Evolutionary conservation across 345 rosid species (phyloP).

Genomic region (Isatis tinctoria): DNA sequence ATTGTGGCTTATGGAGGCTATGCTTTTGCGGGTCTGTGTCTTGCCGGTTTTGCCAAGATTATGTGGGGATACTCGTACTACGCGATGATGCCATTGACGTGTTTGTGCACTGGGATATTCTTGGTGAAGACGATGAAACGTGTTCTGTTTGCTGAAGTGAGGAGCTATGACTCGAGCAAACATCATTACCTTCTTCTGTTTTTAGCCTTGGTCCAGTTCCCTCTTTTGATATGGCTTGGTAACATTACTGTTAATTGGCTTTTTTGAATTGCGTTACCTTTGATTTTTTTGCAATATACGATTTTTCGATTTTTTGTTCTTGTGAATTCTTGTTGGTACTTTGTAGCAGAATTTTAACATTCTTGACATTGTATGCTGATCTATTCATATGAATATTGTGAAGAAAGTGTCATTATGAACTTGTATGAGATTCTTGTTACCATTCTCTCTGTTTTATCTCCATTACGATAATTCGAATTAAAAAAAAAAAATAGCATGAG

Average conservation of each 20-base stretch:
- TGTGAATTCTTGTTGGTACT: constrained; percentile 7
- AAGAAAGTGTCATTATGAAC: constrained; percentile 4
- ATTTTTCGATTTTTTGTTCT: no score
- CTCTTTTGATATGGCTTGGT: constrained; percentile 87
- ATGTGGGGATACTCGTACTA: constrained; percentile 39
- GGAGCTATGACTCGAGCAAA: constrained; percentile 78
- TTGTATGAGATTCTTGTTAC: neutral
- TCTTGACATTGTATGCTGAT: neutral
- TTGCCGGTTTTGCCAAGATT: constrained; percentile 41
- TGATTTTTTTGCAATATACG: neutral
- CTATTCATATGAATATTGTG: neutral
- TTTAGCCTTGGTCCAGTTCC: constrained; percentile 84
- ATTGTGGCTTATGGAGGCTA: constrained; percentile 54
- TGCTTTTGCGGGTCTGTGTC: constrained; percentile 48
- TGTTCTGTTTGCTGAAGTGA: constrained; percentile 81
- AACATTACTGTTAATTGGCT: constrained; percentile 86
- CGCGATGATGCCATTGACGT: constrained; percentile 42
- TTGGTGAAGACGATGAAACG: constrained; percentile 64
- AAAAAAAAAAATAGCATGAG: neutral
- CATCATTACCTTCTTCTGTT: constrained; percentile 81
- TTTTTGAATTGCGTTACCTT: constrained; percentile 24
- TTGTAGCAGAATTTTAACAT: constrained; percentile 5
- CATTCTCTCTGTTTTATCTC: neutral
- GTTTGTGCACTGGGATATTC: constrained; percentile 49
- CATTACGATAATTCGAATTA: neutral